Base-by-base conservation (phyloP, 73 alveolate genomes). In the Halteria grandinella region DNA sequence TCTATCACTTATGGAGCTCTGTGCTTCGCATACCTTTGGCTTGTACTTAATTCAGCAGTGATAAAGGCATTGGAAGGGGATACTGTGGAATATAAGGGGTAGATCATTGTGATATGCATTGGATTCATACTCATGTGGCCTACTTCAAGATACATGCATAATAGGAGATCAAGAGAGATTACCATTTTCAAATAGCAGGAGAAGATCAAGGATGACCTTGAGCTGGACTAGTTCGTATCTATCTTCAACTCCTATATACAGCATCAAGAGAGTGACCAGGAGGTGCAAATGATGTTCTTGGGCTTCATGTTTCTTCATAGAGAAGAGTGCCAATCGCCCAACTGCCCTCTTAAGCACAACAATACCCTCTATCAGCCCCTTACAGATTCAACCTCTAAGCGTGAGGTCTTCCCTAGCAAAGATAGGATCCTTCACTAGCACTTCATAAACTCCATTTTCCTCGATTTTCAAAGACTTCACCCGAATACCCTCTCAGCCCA, bases 21-120 rank as follows among this genome's bases (percentile, higher is more conserved):
- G 14, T 75, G 87, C 37, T 24, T 75, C 20, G 69, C 55, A 5
- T 75, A 75, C 39, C 23, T 75, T 14, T 75, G 87, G 87, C 60
- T 75, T 15, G 37, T 79, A 0, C 14, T 57, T 15, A 75, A 75
- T 58, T 49, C 60, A 8, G 25, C 59, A 11, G 27, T 75, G 20
- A 55, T 62, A 1, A 55, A 58, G 43, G 71, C 71, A 1, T 45
- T 75, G 7, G 87, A 75, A 33, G 48, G 59, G n/a, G n/a, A n/a
- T n/a, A n/a, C n/a, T 28, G 50, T 75, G n/a, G 62, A 75, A 28
- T 75, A 58, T 36, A 11, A 70, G 3, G 87, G 87, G 18, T 36
- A 58, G 25, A 75, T 40, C 27, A 75, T 75, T 2, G 69, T 59
- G 14, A 43, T 75, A 5, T 15, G 55, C 39, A 32, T 59, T 0